Evolutionary conservation across 495 filamentous ascomycete species (phyloP).

Genomic region (Xylaria intraflava): DNA sequence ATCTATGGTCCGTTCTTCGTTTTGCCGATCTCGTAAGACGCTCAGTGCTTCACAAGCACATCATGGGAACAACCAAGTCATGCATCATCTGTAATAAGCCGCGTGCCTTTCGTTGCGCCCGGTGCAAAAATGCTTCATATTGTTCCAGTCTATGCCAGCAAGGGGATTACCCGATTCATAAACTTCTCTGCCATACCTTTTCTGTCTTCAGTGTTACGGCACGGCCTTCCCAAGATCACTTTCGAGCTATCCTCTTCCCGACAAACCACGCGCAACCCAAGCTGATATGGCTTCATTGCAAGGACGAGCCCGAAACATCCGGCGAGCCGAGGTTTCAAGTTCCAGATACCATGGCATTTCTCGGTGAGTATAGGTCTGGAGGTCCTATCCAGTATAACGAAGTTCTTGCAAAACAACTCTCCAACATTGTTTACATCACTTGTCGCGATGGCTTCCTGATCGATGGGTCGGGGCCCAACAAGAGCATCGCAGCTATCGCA

Average conservation of each 20-base stretch:
- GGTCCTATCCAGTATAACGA: neutral
- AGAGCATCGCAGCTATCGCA: neutral
- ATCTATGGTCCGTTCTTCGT: too few relatives aligned
- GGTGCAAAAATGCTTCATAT: neutral
- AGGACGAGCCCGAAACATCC: neutral
- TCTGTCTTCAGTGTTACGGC: neutral
- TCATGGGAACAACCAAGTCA: neutral
- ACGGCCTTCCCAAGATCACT: neutral
- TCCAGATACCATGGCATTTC: neutral
- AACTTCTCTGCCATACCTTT: neutral
- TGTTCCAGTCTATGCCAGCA: neutral
- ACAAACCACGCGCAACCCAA: neutral
- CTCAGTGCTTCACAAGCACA: neutral
- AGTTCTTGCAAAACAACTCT: neutral
- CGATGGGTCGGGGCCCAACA: neutral
- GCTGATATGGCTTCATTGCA: neutral
- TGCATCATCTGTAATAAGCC: slow-evolving; percentile 13
- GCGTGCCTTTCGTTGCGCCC: neutral
- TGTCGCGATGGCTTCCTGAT: neutral
- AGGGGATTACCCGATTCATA: neutral
- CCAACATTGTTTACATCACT: neutral
- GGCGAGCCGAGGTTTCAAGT: neutral
- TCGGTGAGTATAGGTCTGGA: neutral
- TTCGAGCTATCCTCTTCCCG: neutral
- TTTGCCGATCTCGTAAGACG: too few relatives aligned